Evolutionary conservation across 2,329 filamentous ascomycete genomes (phyloP).

Genomic region (Hirsutella rhossiliensis): DNA sequence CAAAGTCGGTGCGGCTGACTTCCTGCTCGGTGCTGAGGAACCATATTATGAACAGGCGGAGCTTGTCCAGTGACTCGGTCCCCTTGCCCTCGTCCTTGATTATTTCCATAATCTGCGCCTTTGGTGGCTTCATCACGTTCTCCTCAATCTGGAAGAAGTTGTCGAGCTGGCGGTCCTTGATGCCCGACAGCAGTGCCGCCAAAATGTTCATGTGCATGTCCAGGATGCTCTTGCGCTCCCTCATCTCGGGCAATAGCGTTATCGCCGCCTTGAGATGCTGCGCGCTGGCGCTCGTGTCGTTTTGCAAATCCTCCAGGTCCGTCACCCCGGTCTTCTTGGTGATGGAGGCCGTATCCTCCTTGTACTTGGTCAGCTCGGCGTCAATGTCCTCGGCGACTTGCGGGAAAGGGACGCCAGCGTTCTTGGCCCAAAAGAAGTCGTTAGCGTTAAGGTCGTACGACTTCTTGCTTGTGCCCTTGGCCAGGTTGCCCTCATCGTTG

Average conservation of each 20-base stretch:
- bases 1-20: conserved; percentile 68
- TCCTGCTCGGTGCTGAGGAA: conserved; percentile 89
- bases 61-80: conserved; percentile 73
- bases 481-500: conserved; percentile 62
- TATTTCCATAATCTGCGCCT: conserved; percentile 76
- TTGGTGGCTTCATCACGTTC: conserved; percentile 81
- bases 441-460: conserved; percentile 79
- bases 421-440: conserved; percentile 96
- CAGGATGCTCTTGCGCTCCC: conserved; percentile 82
- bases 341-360: conserved; percentile 86
- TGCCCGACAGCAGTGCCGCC: conserved; percentile 61
- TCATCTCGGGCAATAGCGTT: conserved; percentile 78
- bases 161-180: conserved; percentile 90
- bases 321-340: conserved; percentile 92
- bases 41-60: conserved; percentile 94
- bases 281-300: conserved; percentile 77
- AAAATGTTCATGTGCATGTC: conserved; percentile 99
- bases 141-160: conserved; percentile 96
- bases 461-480: conserved; percentile 70
- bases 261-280: conserved; percentile 95
- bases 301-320: conserved; percentile 84
- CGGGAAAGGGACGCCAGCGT: conserved; percentile 81
- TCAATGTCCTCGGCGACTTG: conserved; percentile 96
- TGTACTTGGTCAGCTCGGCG: conserved; percentile 84
- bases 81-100: conserved; percentile 76